Percentiles rank a stretch among this genome's conserved stretches.
These are phyloP conservation scores for Microthlaspi erraticum DNA, from an alignment of 345 rosid species.

Conservation along the genomic window DNA sequence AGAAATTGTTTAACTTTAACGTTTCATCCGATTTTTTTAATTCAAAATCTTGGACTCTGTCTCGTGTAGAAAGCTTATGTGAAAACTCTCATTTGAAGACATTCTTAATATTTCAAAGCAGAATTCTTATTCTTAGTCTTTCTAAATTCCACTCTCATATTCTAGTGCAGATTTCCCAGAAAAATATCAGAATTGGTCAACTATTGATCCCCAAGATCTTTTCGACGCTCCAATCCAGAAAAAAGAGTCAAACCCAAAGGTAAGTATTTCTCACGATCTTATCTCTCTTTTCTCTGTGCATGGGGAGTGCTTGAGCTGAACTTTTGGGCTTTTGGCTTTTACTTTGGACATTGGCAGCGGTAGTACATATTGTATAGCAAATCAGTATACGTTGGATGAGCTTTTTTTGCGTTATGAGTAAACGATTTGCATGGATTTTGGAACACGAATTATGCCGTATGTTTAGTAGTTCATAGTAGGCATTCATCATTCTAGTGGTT, in stretches of 20 bases:
- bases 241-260: constrained; percentile 89
- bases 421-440: constrained; percentile 7
- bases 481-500: constrained; percentile 13
- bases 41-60: not conserved
- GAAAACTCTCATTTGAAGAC: not conserved
- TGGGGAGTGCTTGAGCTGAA: not conserved
- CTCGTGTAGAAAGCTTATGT: not conserved
- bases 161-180: constrained; percentile 94
- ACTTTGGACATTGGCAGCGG: not conserved
- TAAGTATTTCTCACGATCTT: constrained; percentile 32
- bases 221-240: constrained; percentile 71
- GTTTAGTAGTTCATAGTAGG: not conserved
- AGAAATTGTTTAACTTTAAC: not conserved
- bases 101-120: constrained; percentile 12
- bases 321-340: not conserved
- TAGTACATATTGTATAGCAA: not conserved
- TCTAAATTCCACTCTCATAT: constrained; percentile 39
- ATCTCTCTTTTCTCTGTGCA: not conserved
- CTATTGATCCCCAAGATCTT: constrained; percentile 75
- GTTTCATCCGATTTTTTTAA: not conserved
- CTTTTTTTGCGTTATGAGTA: not conserved
- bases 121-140: constrained; percentile 23
- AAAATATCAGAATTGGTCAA: constrained; percentile 75
- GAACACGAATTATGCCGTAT: constrained; percentile 6
- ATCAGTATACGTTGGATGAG: not conserved